A percentile compares a stretch with the other conserved stretches of the same genome.
Evolutionary conservation across 164 flowering plant genomes (phyloP).

Genomic region (Taxillus chinensis): DNA sequence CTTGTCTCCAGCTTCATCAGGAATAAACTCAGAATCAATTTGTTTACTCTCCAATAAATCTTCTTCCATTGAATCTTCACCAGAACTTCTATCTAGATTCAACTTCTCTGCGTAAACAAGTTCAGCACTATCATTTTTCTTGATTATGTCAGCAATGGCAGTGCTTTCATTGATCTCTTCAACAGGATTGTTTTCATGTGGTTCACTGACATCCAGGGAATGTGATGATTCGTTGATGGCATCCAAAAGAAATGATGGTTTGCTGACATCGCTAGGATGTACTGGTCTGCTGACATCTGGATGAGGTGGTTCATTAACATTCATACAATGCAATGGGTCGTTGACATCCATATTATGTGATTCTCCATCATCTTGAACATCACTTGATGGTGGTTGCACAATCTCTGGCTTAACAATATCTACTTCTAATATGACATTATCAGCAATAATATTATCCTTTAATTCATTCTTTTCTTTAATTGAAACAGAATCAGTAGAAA

Average conservation of each 20-base stretch:
- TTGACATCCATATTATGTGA: too few relatives aligned
- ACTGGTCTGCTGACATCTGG: too few relatives aligned
- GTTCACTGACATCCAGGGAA: too few relatives aligned
- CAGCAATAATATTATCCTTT: slow-evolving; percentile 85
- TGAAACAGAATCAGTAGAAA: slow-evolving; percentile 84
- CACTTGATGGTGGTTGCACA: slow-evolving; percentile 68
- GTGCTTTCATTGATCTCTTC: slow-evolving; percentile 24
- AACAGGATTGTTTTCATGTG: too few relatives aligned
- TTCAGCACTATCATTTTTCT: slow-evolving; percentile 45
- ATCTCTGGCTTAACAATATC: slow-evolving; percentile 63
- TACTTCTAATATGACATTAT: slow-evolving; percentile 77
- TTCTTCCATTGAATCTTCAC: slow-evolving; percentile 87
- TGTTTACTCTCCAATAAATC: slow-evolving; percentile 63
- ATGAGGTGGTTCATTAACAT: too few relatives aligned
- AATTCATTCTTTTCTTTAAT: slow-evolving; percentile 85
- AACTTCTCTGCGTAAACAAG: slow-evolving; percentile 53
- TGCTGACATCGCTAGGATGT: too few relatives aligned
- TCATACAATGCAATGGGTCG: too few relatives aligned
- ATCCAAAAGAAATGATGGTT: too few relatives aligned
- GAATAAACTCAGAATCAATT: slow-evolving; percentile 34
- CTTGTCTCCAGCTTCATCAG: slow-evolving; percentile 30
- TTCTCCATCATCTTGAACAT: slow-evolving; percentile 22
- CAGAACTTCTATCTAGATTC: slow-evolving; percentile 71
- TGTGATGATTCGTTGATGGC: too few relatives aligned
- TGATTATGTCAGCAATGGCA: slow-evolving; percentile 28